These are phyloP conservation scores for Colletotrichum graminicola DNA, from an alignment of 2,329 filamentous ascomycete species.

Conservation along the genomic window DNA sequence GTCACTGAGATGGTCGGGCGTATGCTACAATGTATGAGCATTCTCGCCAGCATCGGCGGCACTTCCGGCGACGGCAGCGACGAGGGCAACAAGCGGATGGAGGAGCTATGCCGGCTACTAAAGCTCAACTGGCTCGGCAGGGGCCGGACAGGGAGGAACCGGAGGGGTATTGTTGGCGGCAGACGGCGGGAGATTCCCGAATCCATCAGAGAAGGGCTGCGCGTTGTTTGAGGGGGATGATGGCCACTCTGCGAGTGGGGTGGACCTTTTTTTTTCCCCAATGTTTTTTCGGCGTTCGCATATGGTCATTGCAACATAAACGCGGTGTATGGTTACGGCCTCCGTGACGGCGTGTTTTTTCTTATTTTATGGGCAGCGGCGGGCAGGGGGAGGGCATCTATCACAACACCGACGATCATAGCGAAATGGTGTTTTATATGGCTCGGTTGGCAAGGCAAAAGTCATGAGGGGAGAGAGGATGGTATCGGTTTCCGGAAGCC, in stretches of 20 bases:
- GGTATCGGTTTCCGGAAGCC: background rate
- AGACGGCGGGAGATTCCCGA: constrained; percentile 58
- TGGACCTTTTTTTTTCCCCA: background rate
- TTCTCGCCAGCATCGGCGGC: constrained; percentile 77
- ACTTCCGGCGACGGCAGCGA: constrained; percentile 67
- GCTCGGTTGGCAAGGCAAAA: background rate
- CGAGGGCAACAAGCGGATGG: constrained; percentile 81
- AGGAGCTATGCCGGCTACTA: constrained; percentile 85
- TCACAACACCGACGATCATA: background rate
- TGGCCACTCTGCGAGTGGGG: background rate
- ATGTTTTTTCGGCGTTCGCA: constrained; percentile 3
- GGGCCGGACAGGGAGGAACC: constrained; percentile 88
- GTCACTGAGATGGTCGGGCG: constrained; percentile 94
- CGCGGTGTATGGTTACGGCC: constrained; percentile 34
- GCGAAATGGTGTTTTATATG: background rate
- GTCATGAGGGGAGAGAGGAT: background rate
- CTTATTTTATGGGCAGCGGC: constrained; percentile 1
- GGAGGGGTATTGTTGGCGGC: constrained; percentile 87
- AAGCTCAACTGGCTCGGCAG: constrained; percentile 98
- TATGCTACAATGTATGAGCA: constrained; percentile 96
- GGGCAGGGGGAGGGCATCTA: background rate
- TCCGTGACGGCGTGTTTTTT: constrained; percentile 40
- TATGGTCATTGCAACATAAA: background rate
- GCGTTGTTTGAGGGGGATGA: constrained; percentile 50
- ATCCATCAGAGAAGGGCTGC: constrained; percentile 51